phyloP scores from a whole-genome alignment of 495 filamentous ascomycete genomes.

The Jackrogersella minutella region DNA sequence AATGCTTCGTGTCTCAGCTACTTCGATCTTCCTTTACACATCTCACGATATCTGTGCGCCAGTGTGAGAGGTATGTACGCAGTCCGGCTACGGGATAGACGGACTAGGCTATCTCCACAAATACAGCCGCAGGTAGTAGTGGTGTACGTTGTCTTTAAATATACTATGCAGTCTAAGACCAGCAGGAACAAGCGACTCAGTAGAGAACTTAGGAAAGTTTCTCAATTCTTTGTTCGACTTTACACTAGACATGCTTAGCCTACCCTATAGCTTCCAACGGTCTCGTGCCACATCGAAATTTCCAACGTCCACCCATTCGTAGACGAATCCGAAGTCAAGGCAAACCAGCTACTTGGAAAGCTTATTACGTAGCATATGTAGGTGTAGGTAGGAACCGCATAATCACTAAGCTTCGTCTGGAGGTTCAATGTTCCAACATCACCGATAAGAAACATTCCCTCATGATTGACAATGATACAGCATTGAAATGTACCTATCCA shows the following conservation, averaged over 20 bases:
- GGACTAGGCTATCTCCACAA: conserved; percentile 18
- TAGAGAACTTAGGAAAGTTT: neutral
- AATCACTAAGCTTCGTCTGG: conserved; percentile 17
- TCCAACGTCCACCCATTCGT: conserved; percentile 3
- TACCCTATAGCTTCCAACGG: conserved; percentile 21
- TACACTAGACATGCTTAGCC: conserved; percentile 20
- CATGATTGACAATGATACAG: neutral
- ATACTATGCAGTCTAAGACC: conserved; percentile 23
- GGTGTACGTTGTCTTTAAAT: conserved; percentile 4
- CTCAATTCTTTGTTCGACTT: conserved; percentile 22
- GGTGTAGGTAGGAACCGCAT: neutral
- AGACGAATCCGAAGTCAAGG: neutral
- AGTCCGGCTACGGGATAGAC: neutral
- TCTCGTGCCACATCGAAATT: conserved; percentile 20
- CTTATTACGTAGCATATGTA: neutral
- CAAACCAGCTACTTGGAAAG: neutral
- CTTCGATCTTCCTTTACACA: neutral
- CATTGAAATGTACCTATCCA: conserved; percentile 6
- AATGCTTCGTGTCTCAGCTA: conserved; percentile 25
- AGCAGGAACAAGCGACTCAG: conserved; percentile 28
- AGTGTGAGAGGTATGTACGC: neutral
- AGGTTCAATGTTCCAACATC: conserved; percentile 15
- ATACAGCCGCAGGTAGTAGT: neutral
- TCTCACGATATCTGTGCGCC: neutral
- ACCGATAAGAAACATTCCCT: conserved; percentile 2